Conservation (phyloP, 2,329 filamentous ascomycete genomes). For the Didymella arachidicola region DNA sequence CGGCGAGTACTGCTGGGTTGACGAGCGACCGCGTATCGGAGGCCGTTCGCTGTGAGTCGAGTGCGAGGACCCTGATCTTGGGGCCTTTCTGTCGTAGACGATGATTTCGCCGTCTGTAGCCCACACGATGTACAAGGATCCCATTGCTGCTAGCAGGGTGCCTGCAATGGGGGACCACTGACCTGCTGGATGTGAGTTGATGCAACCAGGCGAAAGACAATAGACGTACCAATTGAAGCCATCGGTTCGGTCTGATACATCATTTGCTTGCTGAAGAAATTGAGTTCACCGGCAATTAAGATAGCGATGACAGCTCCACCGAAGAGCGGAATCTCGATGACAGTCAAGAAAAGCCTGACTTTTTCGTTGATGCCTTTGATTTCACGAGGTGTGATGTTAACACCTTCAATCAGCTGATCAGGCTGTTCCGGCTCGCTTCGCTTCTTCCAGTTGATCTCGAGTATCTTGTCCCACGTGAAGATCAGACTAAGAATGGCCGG, state of each 20-base stretch:
- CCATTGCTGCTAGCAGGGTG: slow-evolving; percentile 64
- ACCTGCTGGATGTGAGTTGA: slow-evolving; percentile 16
- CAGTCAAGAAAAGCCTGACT: slow-evolving; percentile 48
- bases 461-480: slow-evolving; percentile 70
- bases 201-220: too few species aligned
- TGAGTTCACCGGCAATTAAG: slow-evolving; percentile 68
- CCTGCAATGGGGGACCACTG: slow-evolving; percentile 69
- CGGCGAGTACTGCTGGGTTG: slow-evolving; percentile 5
- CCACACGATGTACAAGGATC: slow-evolving; percentile 64
- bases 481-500: slow-evolving; percentile 68
- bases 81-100: background rate
- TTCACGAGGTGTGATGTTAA: slow-evolving; percentile 61
- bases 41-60: slow-evolving; percentile 9
- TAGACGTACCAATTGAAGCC: slow-evolving; percentile 59
- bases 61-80: background rate
- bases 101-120: slow-evolving; percentile 38
- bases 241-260: slow-evolving; percentile 69
- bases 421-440: slow-evolving; percentile 47
- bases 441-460: slow-evolving; percentile 67
- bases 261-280: slow-evolving; percentile 67
- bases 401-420: slow-evolving; percentile 59
- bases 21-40: slow-evolving; percentile 31
- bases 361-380: slow-evolving; percentile 56
- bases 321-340: slow-evolving; percentile 67
- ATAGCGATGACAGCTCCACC: slow-evolving; percentile 66